Evolutionary conservation across 805 yeast species (phyloP).

Genomic region (Schwanniomyces pseudopolymorphus): DNA sequence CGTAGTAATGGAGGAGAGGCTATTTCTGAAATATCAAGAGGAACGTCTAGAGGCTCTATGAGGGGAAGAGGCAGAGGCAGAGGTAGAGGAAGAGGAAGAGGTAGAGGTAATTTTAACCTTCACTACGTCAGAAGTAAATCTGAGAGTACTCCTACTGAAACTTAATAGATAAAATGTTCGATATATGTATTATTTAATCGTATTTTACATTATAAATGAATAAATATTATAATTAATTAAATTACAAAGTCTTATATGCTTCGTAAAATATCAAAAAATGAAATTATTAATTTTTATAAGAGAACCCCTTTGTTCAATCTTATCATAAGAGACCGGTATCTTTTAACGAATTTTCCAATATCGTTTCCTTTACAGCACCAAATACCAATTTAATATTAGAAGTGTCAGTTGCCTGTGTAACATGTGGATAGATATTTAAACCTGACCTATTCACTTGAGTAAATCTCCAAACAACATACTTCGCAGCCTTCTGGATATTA

Average conservation of each 20-base stretch:
- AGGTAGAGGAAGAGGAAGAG: constrained; percentile 18
- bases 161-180: neutral
- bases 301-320: neutral
- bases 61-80: constrained; percentile 12
- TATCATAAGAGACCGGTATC: constrained; percentile 66
- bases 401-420: constrained; percentile 94
- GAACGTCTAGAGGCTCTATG: constrained; percentile 6
- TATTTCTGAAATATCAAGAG: neutral
- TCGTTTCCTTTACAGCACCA: constrained; percentile 80
- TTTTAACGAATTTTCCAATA: constrained; percentile 70
- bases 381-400: constrained; percentile 82
- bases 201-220: neutral
- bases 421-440: constrained; percentile 81
- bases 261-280: neutral
- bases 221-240: neutral
- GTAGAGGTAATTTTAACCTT: constrained; percentile 21
- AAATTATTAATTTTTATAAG: neutral
- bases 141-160: neutral
- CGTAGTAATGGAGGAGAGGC: neutral
- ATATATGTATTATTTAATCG: neutral
- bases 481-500: constrained; percentile 86
- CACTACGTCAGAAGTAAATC: constrained; percentile 23
- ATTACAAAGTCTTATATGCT: neutral
- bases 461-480: constrained; percentile 87
- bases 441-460: constrained; percentile 82